These are phyloP conservation scores for Cochlearia excelsa DNA, from an alignment of 345 rosid species.

Conservation along the genomic window DNA sequence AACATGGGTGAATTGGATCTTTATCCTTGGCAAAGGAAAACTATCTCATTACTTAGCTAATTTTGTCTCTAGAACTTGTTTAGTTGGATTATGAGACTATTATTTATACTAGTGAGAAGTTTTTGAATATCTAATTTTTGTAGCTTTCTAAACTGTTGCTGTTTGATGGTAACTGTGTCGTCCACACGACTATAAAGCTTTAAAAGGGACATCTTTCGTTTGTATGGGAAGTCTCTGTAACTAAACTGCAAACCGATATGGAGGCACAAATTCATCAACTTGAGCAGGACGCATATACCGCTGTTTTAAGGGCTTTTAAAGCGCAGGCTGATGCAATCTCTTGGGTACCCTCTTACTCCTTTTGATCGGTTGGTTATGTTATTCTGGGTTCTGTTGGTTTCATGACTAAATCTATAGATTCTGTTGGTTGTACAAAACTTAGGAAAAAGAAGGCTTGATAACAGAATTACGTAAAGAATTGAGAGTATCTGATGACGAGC, in stretches of 20 bases:
- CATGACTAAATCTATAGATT: slow-evolving; percentile 14
- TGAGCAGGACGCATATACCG: slow-evolving; percentile 94
- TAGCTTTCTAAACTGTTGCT: background rate
- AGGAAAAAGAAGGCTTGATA: slow-evolving; percentile 94
- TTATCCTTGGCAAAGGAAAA: background rate
- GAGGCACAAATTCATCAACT: slow-evolving; percentile 87
- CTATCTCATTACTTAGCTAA: background rate
- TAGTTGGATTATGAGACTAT: slow-evolving; percentile 5
- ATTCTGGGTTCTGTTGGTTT: slow-evolving; percentile 4
- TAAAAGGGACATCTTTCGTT: slow-evolving; percentile 10
- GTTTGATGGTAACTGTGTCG: slow-evolving; percentile 13
- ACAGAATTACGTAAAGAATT: slow-evolving; percentile 93
- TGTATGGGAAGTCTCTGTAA: slow-evolving; percentile 32
- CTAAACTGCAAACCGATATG: slow-evolving; percentile 48
- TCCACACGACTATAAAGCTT: slow-evolving; percentile 14
- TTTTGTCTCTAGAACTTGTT: slow-evolving; percentile 6
- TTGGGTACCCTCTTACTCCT: slow-evolving; percentile 59
- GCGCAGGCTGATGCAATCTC: slow-evolving; percentile 98
- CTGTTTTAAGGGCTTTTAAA: slow-evolving; percentile 93
- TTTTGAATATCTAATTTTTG: background rate
- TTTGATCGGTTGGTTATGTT: slow-evolving; percentile 3
- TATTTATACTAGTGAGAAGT: background rate
- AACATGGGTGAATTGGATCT: no score
- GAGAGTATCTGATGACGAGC: slow-evolving; percentile 95
- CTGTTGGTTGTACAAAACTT: slow-evolving; percentile 29